Conservation (phyloP, 768 basidiomycete genomes). For the Suillus subalutaceus region DNA sequence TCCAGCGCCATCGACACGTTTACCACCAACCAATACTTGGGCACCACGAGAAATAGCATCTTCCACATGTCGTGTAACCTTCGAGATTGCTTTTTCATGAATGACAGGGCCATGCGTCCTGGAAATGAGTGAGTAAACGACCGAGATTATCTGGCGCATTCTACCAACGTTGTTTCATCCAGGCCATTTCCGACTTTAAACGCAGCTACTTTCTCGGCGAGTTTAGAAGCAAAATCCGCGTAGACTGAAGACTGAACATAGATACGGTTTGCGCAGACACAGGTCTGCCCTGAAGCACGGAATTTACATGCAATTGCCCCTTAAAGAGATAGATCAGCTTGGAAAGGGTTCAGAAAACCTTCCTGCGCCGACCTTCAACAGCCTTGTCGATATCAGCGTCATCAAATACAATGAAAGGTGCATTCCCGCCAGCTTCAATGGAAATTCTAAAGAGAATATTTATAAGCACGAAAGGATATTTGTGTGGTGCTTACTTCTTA, state of each 20-base stretch:
- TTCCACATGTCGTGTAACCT: slow-evolving; percentile 83
- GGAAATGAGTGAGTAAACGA: slow-evolving; percentile 5
- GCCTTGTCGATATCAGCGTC: slow-evolving; percentile 94
- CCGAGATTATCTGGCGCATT: background rate
- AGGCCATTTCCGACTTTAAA: slow-evolving; percentile 92
- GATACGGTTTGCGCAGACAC: slow-evolving; percentile 87
- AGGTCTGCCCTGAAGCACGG: slow-evolving; percentile 81
- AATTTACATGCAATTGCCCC: slow-evolving; percentile 81
- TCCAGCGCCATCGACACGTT: slow-evolving; percentile 55
- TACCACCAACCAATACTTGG: slow-evolving; percentile 88
- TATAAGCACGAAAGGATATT: slow-evolving; percentile 7
- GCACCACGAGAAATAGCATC: slow-evolving; percentile 89
- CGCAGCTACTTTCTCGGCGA: slow-evolving; percentile 78
- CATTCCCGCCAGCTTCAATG: slow-evolving; percentile 91
- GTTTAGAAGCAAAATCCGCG: slow-evolving; percentile 86
- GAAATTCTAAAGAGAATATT: slow-evolving; percentile 49
- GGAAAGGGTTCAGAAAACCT: background rate
- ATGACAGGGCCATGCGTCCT: slow-evolving; percentile 97
- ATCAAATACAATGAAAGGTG: slow-evolving; percentile 96
- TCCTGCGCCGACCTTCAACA: slow-evolving; percentile 63
- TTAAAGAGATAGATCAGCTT: slow-evolving; percentile 28
- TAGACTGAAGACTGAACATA: slow-evolving; percentile 92
- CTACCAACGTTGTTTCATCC: slow-evolving; percentile 68
- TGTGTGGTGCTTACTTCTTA: slow-evolving; percentile 64
- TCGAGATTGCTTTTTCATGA: slow-evolving; percentile 81